phyloP scores from a whole-genome alignment of 805 yeast genomes.

The Suhomyces sp. region DNA sequence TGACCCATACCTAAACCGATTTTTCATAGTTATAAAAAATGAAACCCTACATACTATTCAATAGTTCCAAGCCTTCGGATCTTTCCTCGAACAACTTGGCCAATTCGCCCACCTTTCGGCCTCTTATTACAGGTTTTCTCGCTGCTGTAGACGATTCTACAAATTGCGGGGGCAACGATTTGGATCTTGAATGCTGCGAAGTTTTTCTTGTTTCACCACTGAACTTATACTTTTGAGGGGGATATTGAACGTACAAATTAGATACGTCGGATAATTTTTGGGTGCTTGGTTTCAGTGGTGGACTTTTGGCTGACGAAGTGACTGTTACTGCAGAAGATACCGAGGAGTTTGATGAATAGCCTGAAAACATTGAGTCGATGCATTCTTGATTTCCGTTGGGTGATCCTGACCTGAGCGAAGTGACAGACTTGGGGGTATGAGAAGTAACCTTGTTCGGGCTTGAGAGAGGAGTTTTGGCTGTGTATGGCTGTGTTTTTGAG shows the following conservation, averaged over 20 bases:
- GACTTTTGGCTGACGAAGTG: background rate
- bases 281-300: background rate
- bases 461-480: constrained; percentile 4
- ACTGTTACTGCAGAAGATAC: background rate
- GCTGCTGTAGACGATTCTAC: constrained; percentile 2
- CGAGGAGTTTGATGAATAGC: constrained; percentile 3
- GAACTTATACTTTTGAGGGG: constrained; percentile 39
- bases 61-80: constrained; percentile 37
- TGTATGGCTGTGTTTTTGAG: background rate
- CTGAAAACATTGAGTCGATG: constrained; percentile 10
- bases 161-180: constrained; percentile 8
- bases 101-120: constrained; percentile 58
- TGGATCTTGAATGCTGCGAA: constrained; percentile 10
- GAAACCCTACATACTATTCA: constrained; percentile 20
- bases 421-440: constrained; percentile 6
- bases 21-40: background rate
- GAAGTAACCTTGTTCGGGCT: constrained; percentile 6
- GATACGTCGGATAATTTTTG: constrained; percentile 19
- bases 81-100: constrained; percentile 66
- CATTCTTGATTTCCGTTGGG: constrained; percentile 4
- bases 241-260: constrained; percentile 29
- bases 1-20: background rate
- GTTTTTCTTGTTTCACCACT: background rate
- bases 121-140: constrained; percentile 46
- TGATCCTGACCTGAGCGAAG: constrained; percentile 2